Conservation (phyloP, 1,139 yeast genomes). For the Geotrichum reessii region DNA sequence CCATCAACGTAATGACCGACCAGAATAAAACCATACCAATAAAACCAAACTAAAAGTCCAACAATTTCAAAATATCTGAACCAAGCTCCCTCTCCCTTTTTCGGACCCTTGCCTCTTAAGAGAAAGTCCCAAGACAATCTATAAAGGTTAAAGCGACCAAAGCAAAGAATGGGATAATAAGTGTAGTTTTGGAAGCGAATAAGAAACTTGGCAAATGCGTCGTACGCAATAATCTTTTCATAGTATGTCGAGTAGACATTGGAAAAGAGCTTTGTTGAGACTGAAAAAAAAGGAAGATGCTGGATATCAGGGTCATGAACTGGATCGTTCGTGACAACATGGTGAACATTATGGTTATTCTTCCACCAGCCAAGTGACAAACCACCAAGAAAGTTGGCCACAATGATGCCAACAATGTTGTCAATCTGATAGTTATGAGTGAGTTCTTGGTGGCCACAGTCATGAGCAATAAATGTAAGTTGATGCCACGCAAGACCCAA, state of each 20-base stretch:
- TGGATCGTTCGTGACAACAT: conserved; percentile 81
- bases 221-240: conserved; percentile 60
- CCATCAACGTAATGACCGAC: conserved; percentile 50
- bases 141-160: conserved; percentile 83
- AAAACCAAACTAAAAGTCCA: conserved; percentile 63
- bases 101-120: conserved; percentile 68
- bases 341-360: conserved; percentile 86
- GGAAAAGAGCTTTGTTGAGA: conserved; percentile 62
- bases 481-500: conserved; percentile 89
- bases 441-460: conserved; percentile 80
- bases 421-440: conserved; percentile 79
- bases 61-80: conserved; percentile 68
- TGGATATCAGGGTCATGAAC: conserved; percentile 93
- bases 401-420: conserved; percentile 61
- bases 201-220: conserved; percentile 52
- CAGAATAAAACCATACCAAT: conserved; percentile 72
- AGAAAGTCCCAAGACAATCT: conserved; percentile 75
- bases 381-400: conserved; percentile 84
- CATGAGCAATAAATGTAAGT: conserved; percentile 80
- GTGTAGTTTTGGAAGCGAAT: conserved; percentile 62
- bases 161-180: conserved; percentile 72
- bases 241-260: conserved; percentile 75
- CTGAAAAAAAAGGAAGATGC: conserved; percentile 87
- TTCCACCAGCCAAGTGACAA: conserved; percentile 94
- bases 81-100: conserved; percentile 80